A percentile compares a stretch with the other conserved stretches of the same genome.
Evolutionary conservation across 2,329 filamentous ascomycete genomes (phyloP).

Genomic region (Alternaria solani): DNA sequence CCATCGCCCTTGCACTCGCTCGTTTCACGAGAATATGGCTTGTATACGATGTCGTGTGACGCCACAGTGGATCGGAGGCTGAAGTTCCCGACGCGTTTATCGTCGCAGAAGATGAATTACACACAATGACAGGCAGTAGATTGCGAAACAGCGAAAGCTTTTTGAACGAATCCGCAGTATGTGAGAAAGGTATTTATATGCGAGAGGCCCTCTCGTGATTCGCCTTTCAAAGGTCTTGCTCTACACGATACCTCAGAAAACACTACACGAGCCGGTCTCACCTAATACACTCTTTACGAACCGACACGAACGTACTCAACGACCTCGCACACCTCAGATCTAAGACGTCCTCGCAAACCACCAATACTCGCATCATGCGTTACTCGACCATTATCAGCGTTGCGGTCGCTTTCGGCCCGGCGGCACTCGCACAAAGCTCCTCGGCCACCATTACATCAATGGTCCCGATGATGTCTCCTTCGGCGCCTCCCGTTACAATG

Average conservation of each 20-base stretch:
- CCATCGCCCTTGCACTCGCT: neutral
- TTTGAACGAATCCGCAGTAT: slow-evolving; percentile 1
- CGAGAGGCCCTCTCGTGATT: neutral
- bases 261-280: slow-evolving; percentile 26
- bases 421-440: slow-evolving; percentile 17
- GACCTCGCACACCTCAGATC: neutral
- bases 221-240: neutral
- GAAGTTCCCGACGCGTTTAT: neutral
- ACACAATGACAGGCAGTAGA: neutral
- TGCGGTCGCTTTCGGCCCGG: slow-evolving; percentile 16
- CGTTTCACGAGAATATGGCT: slow-evolving; percentile 5
- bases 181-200: neutral
- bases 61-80: slow-evolving; percentile 4
- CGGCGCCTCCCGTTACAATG: slow-evolving; percentile 25
- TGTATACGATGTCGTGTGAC: neutral
- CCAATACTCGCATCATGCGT: slow-evolving; percentile 6
- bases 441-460: slow-evolving; percentile 15
- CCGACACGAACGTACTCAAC: neutral
- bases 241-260: slow-evolving; percentile 9
- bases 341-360: neutral
- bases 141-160: slow-evolving; percentile 1
- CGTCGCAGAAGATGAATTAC: neutral
- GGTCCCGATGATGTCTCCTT: slow-evolving; percentile 17
- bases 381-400: slow-evolving; percentile 11
- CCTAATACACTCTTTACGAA: slow-evolving; percentile 19